Base-by-base conservation (phyloP, 2,329 filamentous ascomycete species). In the Reticulascus tulasneorum region DNA sequence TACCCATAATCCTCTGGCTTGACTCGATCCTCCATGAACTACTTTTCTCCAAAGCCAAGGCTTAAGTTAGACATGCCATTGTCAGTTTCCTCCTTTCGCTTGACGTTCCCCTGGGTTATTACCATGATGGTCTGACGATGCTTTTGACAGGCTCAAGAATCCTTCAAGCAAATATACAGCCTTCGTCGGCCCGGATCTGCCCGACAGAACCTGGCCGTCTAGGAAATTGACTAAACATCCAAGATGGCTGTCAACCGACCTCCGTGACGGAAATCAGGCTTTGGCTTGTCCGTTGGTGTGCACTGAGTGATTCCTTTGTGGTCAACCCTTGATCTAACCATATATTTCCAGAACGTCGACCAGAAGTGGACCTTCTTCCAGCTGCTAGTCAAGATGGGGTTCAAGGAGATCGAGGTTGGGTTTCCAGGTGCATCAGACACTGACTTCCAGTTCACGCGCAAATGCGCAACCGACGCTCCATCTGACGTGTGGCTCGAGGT, bases 391-490 rank as follows among this genome's bases (percentile, higher is more conserved):
- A 80, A 90, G 43, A 74, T 96, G 31, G 91, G 91, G 50, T 96
- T 93, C 75, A 96, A 96, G 66, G 91, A 96, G 67, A 96, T 96
- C 47, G 91, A 97, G 60, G 84, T 96, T n/a, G 91, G 89, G 5
- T 96, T 95, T 65, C 90, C 91, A 31, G 94, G 88, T 1, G 89
- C 90, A 11, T 95, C 89, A 27, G 84, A 94, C 59, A 94, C 85
- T 54, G 91, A 96, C 67, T 96, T 90, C 69, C 86, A 95, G 69
- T 97, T 96, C 57, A 94, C 88, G 23, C 76, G 87, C 48, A 79
- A 82, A 53, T 27, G 31, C 23, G 69, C 96, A 49, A 79, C 96
- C 46, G 83, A 93, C 53, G 94, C 87, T 1, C 86, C 86, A 9
- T 86, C 85, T 26, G 89, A 95, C 62, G 89, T 95, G 35, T 90